phyloP scores from a whole-genome alignment of 495 filamentous ascomycete genomes.

The Penicillium arizonense region DNA sequence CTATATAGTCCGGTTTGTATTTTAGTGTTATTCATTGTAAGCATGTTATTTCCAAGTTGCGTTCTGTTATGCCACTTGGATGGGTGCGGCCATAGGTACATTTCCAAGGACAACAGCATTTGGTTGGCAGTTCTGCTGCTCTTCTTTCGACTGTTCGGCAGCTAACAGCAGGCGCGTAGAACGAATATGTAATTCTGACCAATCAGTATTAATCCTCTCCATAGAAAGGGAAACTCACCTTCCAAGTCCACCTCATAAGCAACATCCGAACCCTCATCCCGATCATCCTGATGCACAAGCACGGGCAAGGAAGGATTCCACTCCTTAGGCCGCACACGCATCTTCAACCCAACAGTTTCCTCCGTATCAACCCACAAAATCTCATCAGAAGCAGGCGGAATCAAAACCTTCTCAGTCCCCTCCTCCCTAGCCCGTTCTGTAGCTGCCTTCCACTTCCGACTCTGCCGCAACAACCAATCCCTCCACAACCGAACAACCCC shows the following conservation, averaged over 20 bases:
- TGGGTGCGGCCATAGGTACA: background rate
- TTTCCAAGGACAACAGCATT: constrained; percentile 48
- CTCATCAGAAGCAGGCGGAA: background rate
- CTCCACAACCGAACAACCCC: constrained; percentile 65
- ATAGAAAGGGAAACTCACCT: constrained; percentile 38
- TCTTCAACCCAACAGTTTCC: constrained; percentile 56
- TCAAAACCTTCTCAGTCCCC: background rate
- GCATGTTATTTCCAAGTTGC: no score
- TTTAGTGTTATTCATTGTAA: no score
- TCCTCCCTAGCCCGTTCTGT: constrained; percentile 7
- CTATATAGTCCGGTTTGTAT: no score
- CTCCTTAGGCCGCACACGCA: constrained; percentile 47
- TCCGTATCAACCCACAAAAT: constrained; percentile 59
- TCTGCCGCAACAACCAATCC: constrained; percentile 60
- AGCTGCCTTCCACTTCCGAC: constrained; percentile 11
- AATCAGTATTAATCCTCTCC: constrained; percentile 6
- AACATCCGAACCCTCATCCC: constrained; percentile 57
- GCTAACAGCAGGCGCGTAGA: constrained; percentile 56
- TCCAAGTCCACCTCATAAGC: constrained; percentile 60
- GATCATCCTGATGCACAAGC: constrained; percentile 34
- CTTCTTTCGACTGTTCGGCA: constrained; percentile 54
- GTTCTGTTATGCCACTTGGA: background rate
- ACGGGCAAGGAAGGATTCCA: constrained; percentile 33
- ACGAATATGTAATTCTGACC: constrained; percentile 58
- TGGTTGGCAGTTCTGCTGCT: constrained; percentile 50